phyloP scores from a whole-genome alignment of 768 basidiomycete species.

The Vararia minispora region DNA sequence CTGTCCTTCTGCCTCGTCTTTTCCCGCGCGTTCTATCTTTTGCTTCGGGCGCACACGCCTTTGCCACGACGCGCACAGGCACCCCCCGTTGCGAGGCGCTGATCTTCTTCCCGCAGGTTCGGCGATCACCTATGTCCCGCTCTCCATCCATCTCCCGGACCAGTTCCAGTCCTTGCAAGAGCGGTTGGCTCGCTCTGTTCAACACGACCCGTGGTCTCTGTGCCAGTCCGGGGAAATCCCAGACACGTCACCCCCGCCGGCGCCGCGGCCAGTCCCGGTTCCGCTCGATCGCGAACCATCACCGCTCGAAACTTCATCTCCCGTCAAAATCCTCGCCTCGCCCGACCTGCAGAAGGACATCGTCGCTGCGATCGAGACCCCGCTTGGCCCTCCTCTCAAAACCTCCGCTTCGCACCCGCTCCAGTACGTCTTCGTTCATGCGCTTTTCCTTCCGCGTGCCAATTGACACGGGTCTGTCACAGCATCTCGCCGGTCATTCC shows the following conservation, averaged over 20 bases:
- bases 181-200: slow-evolving; percentile 10
- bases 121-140: slow-evolving; percentile 10
- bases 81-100: too few relatives aligned
- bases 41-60: too few relatives aligned
- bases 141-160: slow-evolving; percentile 14
- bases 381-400: slow-evolving; percentile 12
- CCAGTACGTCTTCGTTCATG: too few relatives aligned
- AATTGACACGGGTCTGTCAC: too few relatives aligned
- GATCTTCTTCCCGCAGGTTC: slow-evolving; percentile 11
- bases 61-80: too few relatives aligned
- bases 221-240: slow-evolving; percentile 6
- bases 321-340: slow-evolving; percentile 4
- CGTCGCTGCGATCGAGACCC: slow-evolving; percentile 17
- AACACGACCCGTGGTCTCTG: slow-evolving; percentile 14
- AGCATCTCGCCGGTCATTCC: slow-evolving; percentile 55
- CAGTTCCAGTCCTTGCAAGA: slow-evolving; percentile 12
- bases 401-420: too few relatives aligned
- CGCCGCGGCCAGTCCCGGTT: not conserved
- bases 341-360: slow-evolving; percentile 16
- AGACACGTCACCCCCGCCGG: too few relatives aligned
- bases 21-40: not conserved
- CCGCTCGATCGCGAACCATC: not conserved
- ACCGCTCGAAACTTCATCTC: not conserved
- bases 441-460: too few relatives aligned
- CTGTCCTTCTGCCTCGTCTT: not conserved